A percentile compares a stretch with the other conserved stretches of the same genome.
phyloP scores from a whole-genome alignment of 345 rosid species.

The Trapa bicornis region DNA sequence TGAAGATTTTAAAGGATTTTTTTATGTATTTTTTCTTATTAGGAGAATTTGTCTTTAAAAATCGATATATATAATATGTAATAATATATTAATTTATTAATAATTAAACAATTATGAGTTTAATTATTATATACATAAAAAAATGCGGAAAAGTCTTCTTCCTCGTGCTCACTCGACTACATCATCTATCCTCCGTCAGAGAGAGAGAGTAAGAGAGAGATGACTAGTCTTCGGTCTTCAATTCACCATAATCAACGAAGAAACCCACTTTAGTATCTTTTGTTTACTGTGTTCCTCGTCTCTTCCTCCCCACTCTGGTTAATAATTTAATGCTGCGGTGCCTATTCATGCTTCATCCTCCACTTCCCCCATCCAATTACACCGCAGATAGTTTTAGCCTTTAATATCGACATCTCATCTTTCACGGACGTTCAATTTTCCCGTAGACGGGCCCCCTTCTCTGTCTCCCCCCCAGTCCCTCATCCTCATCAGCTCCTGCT shows the following conservation, averaged over 20 bases:
- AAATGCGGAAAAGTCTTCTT: background rate
- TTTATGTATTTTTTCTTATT: too few relatives aligned
- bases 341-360: background rate
- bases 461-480: background rate
- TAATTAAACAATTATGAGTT: too few relatives aligned
- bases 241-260: background rate
- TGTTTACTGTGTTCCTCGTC: background rate
- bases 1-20: too few relatives aligned
- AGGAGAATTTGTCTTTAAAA: too few relatives aligned
- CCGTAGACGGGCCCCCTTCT: background rate
- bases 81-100: too few relatives aligned
- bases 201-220: background rate
- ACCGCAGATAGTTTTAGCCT: background rate
- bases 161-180: too few relatives aligned
- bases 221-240: slow-evolving; percentile 2
- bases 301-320: background rate
- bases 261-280: background rate
- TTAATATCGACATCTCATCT: background rate
- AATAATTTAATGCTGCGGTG: background rate
- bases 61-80: too few relatives aligned
- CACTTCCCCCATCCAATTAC: background rate
- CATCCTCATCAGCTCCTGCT: background rate
- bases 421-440: background rate
- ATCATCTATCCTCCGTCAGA: background rate
- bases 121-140: too few relatives aligned